Base-by-base conservation (phyloP, 2,329 filamentous ascomycete species). In the Microcyclosporella mali region DNA sequence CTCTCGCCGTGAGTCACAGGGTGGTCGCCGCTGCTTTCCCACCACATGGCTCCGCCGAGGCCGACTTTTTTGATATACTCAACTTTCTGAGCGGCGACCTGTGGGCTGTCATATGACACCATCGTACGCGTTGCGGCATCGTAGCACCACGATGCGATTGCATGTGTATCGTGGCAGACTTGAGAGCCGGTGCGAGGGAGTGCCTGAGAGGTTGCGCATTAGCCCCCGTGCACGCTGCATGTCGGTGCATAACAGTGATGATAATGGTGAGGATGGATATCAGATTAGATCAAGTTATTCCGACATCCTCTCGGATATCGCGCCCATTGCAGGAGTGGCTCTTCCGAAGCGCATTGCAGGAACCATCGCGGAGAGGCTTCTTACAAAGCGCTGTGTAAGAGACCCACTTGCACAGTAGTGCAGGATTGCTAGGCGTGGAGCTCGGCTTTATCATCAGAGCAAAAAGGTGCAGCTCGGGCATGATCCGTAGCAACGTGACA, bases 41-140 rank as follows among this genome's bases (percentile, higher is more conserved):
- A 94, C 88, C 88, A 97, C 89, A 97, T 95, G n/a, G 77, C 87
- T 14, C 90, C 90, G 1, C 88, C 89, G 0, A 95, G 74, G 0
- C 78, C 72, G 33, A 74, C 69, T 15, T 76, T 63, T 58, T 72
- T 76, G 59, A 95, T 78, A 62, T 81, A 95, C 9, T 77, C 68
- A 1, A 81, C 80, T 71, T 95, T 97, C 52, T 68, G 62, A 52
- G 71, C 70, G 3, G 81, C 83, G 63, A 88, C 78, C 2, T 71
- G 67, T 1, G 80, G 75, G 1, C 79, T 90, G 51, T 81, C 78
- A 55, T 94, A 97, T 33, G 77, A 84, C 40, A 97, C 76, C 71
- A 97, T 77, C 43, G 77, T 80, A 46, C 74, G 74, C 21, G 72
- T 72, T 1, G 57, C 64, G 0, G 74, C 63, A 59, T 88, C 76